Evolutionary conservation across 208 protist species (phyloP), one percentile per base, ranked within the genome.

Genomic region (Polymyxa betae): DNA sequence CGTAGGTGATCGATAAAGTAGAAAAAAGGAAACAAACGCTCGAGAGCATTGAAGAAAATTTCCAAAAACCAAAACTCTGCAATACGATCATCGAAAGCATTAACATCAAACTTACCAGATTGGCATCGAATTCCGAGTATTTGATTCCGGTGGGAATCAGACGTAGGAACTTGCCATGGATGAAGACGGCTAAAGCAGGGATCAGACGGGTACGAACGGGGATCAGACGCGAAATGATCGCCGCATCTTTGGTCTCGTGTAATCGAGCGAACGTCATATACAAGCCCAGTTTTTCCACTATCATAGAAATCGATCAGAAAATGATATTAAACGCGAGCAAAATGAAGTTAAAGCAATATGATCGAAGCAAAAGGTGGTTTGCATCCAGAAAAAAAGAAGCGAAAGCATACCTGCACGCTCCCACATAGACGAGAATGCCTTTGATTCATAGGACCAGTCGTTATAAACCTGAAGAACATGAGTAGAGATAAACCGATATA

Each of bases 341-440:
- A 82, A 5, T n/a, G n/a, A n/a, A n/a, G n/a, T n/a, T n/a, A n/a
- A n/a, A n/a, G n/a, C n/a, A n/a, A n/a, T n/a, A n/a, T n/a, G n/a
- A n/a, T n/a, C n/a, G n/a, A n/a, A n/a, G n/a, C n/a, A n/a, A n/a
- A n/a, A n/a, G n/a, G n/a, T n/a, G n/a, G n/a, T n/a, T n/a, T n/a
- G n/a, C n/a, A n/a, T n/a, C n/a, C n/a, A n/a, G n/a, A n/a, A n/a
- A n/a, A n/a, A n/a, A n/a, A n/a, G n/a, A n/a, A n/a, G n/a, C n/a
- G n/a, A n/a, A n/a, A n/a, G n/a, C 72, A 43, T 5, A 82, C 72
- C 72, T 82, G 72, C 72, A 45, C 72, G 72, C 72, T 82, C 72
- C 72, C 72, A 82, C 16, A 40, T 35, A 45, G 5, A n/a, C 5
- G 72, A 82, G 40, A 82, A 82, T 20, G 72, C 72, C 35, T 38